Evolutionary conservation across 768 basidiomycete genomes (phyloP), one percentile per base, ranked within the genome.

Genomic region (Suillus occidentalis): DNA sequence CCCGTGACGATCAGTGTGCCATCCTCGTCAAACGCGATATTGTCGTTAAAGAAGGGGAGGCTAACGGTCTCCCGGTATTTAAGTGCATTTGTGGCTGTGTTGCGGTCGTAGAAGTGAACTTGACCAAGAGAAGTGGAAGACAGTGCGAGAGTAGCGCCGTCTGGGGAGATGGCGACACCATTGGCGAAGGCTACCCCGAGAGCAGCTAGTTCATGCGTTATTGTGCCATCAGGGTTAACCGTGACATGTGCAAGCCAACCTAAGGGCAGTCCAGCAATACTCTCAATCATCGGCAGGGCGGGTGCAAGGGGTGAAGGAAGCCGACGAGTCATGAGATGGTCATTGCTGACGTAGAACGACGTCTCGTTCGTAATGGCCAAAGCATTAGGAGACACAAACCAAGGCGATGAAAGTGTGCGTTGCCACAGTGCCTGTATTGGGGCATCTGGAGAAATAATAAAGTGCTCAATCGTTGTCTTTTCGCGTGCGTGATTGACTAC

Each of bases 341-440:
- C 91, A 71, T 92, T 89, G 49, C 84, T 84, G 58, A 92, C 82
- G 70, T 88, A 91, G 73, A 92, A 91, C 1, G 88, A 84, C 63
- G 84, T 82, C 1, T 87, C 84, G 50, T 87, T 84, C 10, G 89
- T 87, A 39, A 89, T 73, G 20, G 89, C 85, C 65, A 92, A 72
- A 4, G 87, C 79, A 71, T 92, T 92, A 34, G 90, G 87, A 12
- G 89, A 81, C 37, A 88, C 74, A 68, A 91, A 87, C 61, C 82
- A 82, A 5, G 81, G 81, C 18, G 85, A 84, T 22, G 81, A 76
- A 52, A 92, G 80, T 10, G 89, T 91, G 67, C 85, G 85, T 39
- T 89, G 72, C 76, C 90, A 79, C 9, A 67, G 80, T 20, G 87
- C 88, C 22, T 76, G 72, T 5, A 75, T 76, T 0, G 81, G 82